These are phyloP conservation scores for Diaporthe nobilis DNA, from an alignment of 2,329 filamentous ascomycete genomes.

Conservation along the genomic window DNA sequence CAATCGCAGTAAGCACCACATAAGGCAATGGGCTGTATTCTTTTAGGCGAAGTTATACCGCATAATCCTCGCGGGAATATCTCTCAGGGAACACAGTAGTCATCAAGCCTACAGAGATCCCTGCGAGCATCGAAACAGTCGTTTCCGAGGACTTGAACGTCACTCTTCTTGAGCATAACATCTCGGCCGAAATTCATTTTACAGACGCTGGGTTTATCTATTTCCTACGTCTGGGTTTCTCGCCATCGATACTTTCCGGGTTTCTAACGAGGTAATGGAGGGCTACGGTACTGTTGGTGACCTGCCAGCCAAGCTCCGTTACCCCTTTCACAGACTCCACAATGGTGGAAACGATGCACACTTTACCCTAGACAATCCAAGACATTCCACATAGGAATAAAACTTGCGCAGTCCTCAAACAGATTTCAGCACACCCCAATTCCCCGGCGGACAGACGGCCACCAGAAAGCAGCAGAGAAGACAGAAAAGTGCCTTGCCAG, in stretches of 20 bases:
- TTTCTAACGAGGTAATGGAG: not conserved
- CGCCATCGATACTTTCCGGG: not conserved
- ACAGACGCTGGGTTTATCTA: not conserved
- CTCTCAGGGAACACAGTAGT: not conserved
- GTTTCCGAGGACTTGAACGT: not conserved
- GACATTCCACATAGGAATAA: not conserved
- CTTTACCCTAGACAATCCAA: not conserved
- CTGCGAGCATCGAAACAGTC: not conserved
- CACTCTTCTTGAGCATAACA: not conserved
- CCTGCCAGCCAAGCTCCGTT: not conserved
- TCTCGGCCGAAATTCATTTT: not conserved
- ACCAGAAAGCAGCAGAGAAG: not conserved
- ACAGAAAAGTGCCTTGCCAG: not conserved
- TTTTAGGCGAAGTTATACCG: too few species aligned
- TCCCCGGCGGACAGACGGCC: not conserved
- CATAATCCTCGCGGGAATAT: not conserved
- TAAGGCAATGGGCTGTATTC: too few species aligned
- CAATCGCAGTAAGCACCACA: too few species aligned
- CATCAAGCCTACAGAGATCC: not conserved
- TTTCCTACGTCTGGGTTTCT: not conserved
- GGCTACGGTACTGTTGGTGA: not conserved
- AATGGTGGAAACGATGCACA: not conserved
- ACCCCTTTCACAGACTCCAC: not conserved
- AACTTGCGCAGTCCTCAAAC: not conserved
- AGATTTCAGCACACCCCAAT: not conserved